phyloP scores from a whole-genome alignment of 2,329 filamentous ascomycete genomes.

The Colletotrichum spaethianum region DNA sequence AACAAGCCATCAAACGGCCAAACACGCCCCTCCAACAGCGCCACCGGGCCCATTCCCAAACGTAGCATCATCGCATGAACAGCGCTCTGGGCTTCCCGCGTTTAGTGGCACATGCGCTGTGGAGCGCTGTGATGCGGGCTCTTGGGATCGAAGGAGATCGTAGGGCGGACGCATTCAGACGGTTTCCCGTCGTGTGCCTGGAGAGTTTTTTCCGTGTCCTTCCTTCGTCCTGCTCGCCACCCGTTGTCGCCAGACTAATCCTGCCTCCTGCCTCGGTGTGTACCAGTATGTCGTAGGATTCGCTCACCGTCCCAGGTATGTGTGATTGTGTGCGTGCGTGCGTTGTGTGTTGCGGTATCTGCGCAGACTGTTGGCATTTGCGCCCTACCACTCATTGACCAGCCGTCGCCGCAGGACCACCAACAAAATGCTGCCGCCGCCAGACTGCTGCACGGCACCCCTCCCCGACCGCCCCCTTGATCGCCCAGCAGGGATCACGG shows the following conservation, averaged over 20 bases:
- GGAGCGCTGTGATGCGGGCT: slow-evolving; percentile 5
- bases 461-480: slow-evolving; percentile 10
- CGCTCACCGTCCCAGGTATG: slow-evolving; percentile 6
- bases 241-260: slow-evolving; percentile 2
- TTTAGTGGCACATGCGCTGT: slow-evolving; percentile 22
- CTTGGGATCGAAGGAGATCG: slow-evolving; percentile 19
- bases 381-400: slow-evolving; percentile 12
- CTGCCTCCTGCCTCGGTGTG: slow-evolving; percentile 15
- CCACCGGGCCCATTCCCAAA: slow-evolving; percentile 11
- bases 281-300: neutral
- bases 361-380: slow-evolving; percentile 37
- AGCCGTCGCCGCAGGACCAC: slow-evolving; percentile 4
- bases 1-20: neutral
- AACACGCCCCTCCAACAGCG: neutral
- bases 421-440: neutral
- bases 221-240: neutral
- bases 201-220: neutral
- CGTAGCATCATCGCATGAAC: slow-evolving; percentile 31
- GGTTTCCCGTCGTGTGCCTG: slow-evolving; percentile 12
- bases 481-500: slow-evolving; percentile 31
- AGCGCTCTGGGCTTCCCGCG: slow-evolving; percentile 31
- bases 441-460: neutral
- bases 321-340: slow-evolving; percentile 11
- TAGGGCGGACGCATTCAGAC: slow-evolving; percentile 31
- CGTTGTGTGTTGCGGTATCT: slow-evolving; percentile 18